Evolutionary conservation across 2,329 filamentous ascomycete genomes (phyloP).

Genomic region (Penicillium concentricum): DNA sequence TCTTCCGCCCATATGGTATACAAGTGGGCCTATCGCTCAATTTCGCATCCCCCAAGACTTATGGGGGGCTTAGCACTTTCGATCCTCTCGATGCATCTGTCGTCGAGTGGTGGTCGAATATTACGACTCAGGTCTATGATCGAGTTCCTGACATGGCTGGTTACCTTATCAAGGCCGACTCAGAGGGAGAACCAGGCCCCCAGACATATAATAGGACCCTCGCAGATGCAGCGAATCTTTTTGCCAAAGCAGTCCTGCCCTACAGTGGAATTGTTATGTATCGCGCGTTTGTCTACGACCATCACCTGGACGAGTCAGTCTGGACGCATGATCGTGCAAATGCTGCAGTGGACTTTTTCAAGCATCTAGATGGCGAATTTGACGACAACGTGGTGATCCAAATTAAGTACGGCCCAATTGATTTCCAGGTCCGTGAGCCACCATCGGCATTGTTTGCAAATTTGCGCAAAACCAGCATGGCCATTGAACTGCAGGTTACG

Average conservation of each 20-base stretch:
- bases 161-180: slow-evolving; percentile 70
- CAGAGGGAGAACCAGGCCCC: slow-evolving; percentile 69
- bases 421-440: slow-evolving; percentile 71
- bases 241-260: slow-evolving; percentile 58
- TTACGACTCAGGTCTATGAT: slow-evolving; percentile 60
- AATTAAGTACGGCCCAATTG: slow-evolving; percentile 72
- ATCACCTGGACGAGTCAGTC: slow-evolving; percentile 54
- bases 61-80: slow-evolving; percentile 60
- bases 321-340: slow-evolving; percentile 70
- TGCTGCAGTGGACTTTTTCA: slow-evolving; percentile 67
- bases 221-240: slow-evolving; percentile 66
- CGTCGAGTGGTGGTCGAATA: slow-evolving; percentile 61
- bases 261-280: slow-evolving; percentile 67
- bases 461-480: slow-evolving; percentile 48
- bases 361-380: slow-evolving; percentile 63
- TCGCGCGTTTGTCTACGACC: slow-evolving; percentile 69
- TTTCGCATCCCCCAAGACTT: slow-evolving; percentile 62
- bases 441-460: slow-evolving; percentile 63
- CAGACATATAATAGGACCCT: slow-evolving; percentile 69
- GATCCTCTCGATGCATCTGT: slow-evolving; percentile 64
- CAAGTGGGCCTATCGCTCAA: slow-evolving; percentile 65
- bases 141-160: slow-evolving; percentile 66
- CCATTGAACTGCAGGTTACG: slow-evolving; percentile 65
- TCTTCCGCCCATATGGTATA: slow-evolving; percentile 66
- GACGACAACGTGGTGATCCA: slow-evolving; percentile 70